A percentile compares a stretch with the other conserved stretches of the same genome.
phyloP scores from a whole-genome alignment of 768 basidiomycete species.

The Kwoniella pini region DNA sequence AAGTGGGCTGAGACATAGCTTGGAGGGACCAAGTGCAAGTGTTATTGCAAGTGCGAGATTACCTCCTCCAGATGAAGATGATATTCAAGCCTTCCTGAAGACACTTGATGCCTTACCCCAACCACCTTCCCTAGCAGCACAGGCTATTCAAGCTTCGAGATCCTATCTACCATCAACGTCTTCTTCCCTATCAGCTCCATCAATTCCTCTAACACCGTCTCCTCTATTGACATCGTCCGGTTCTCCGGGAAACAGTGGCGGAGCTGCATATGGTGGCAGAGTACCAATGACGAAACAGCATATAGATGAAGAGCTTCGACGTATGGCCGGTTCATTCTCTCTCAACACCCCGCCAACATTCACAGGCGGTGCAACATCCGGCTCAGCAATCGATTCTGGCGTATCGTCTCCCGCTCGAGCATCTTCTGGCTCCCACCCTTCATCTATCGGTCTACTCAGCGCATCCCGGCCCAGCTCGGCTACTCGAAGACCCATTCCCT shows the following conservation, averaged over 20 bases:
- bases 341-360: conserved; percentile 14
- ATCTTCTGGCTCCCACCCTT: conserved; percentile 5
- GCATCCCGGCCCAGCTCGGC: conserved; percentile 34
- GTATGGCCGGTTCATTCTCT: conserved; percentile 49
- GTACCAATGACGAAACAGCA: conserved; percentile 46
- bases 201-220: conserved; percentile 26
- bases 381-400: conserved; percentile 1
- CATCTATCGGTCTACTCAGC: conserved; percentile 35
- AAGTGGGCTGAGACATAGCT: conserved; percentile 32
- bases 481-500: conserved; percentile 9
- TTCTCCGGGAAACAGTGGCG: conserved; percentile 3
- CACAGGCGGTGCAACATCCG: background rate
- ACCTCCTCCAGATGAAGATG: conserved; percentile 40
- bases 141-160: conserved; percentile 31
- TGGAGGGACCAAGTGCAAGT: conserved; percentile 18
- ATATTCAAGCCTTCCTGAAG: conserved; percentile 52
- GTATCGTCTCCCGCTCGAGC: background rate
- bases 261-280: conserved; percentile 18
- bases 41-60: conserved; percentile 3
- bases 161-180: conserved; percentile 45
- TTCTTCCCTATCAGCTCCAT: conserved; percentile 42
- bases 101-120: conserved; percentile 51
- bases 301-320: conserved; percentile 42
- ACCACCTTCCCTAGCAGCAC: conserved; percentile 46
- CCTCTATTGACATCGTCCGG: conserved; percentile 22